Evolutionary conservation across 306 rosid species (phyloP).

Genomic region (Erythrophleum fordii): DNA sequence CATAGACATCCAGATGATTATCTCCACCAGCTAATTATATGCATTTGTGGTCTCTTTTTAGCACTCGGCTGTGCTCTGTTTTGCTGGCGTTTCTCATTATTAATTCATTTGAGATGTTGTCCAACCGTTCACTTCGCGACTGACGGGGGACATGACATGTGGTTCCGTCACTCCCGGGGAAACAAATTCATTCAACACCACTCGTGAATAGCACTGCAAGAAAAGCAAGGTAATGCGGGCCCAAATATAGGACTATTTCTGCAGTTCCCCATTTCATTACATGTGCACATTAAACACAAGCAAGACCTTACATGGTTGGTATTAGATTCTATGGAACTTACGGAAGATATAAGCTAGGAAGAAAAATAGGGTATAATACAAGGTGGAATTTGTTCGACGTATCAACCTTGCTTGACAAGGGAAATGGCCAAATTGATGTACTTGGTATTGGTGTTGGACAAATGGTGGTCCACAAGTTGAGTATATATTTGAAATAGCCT

Average conservation of each 20-base stretch:
- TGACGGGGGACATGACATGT: too few relatives aligned
- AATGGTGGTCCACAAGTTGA: conserved; percentile 47
- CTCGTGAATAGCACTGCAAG: background rate
- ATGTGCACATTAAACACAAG: background rate
- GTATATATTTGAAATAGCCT: conserved; percentile 50
- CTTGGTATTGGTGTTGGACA: conserved; percentile 46
- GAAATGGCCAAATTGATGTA: conserved; percentile 64
- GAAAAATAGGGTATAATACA: too few relatives aligned
- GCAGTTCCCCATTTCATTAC: background rate
- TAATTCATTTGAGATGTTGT: background rate
- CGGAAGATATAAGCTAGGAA: too few relatives aligned
- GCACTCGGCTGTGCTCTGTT: too few relatives aligned
- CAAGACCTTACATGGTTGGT: too few relatives aligned
- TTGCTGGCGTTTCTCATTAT: too few relatives aligned
- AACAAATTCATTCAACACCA: background rate
- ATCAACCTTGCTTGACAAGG: conserved; percentile 41
- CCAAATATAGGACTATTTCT: background rate
- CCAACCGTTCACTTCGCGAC: conserved; percentile 27
- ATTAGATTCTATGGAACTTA: too few relatives aligned
- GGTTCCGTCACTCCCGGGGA: too few relatives aligned
- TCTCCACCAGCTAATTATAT: too few relatives aligned
- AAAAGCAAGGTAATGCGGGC: background rate
- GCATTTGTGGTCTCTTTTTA: too few relatives aligned
- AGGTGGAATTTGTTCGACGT: too few relatives aligned
- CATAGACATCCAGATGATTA: too few relatives aligned